Evolutionary conservation across 2,329 filamentous ascomycete species (phyloP).

Genomic region (Cladosporium sp.): DNA sequence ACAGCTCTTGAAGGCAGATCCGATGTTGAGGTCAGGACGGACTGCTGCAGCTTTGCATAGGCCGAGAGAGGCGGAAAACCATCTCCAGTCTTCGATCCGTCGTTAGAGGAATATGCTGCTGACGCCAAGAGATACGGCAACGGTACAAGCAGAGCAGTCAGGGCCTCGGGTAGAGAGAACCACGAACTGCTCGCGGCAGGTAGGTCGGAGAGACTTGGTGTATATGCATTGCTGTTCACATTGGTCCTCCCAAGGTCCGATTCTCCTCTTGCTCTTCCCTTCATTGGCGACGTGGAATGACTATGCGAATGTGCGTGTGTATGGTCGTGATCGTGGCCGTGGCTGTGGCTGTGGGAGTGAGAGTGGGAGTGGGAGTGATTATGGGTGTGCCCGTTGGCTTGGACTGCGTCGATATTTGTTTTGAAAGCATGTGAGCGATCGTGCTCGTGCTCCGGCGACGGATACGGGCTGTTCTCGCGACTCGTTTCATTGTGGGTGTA

Average conservation of each 20-base stretch:
- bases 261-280: slow-evolving; percentile 40
- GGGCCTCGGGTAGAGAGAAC: slow-evolving; percentile 41
- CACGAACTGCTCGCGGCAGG: slow-evolving; percentile 21
- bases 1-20: slow-evolving; percentile 13
- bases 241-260: slow-evolving; percentile 41
- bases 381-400: slow-evolving; percentile 17
- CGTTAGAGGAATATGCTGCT: slow-evolving; percentile 38
- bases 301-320: slow-evolving; percentile 26
- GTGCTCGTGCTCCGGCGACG: slow-evolving; percentile 19
- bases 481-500: slow-evolving; percentile 28
- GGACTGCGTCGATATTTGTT: slow-evolving; percentile 20
- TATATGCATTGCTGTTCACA: slow-evolving; percentile 16
- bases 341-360: background rate
- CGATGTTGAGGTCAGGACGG: slow-evolving; percentile 15
- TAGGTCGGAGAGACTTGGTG: slow-evolving; percentile 17
- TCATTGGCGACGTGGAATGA: slow-evolving; percentile 24
- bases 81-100: slow-evolving; percentile 16
- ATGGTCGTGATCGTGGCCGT: slow-evolving; percentile 32
- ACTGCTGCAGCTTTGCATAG: slow-evolving; percentile 26
- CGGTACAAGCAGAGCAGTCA: slow-evolving; percentile 49
- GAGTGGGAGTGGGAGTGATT: slow-evolving; percentile 13
- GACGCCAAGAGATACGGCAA: slow-evolving; percentile 47
- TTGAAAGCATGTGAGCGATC: slow-evolving; percentile 17
- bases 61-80: slow-evolving; percentile 28
- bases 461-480: slow-evolving; percentile 25